These are phyloP conservation scores for Davidsoniella eucalypti DNA, from an alignment of 2,329 filamentous ascomycete species.

Conservation along the genomic window DNA sequence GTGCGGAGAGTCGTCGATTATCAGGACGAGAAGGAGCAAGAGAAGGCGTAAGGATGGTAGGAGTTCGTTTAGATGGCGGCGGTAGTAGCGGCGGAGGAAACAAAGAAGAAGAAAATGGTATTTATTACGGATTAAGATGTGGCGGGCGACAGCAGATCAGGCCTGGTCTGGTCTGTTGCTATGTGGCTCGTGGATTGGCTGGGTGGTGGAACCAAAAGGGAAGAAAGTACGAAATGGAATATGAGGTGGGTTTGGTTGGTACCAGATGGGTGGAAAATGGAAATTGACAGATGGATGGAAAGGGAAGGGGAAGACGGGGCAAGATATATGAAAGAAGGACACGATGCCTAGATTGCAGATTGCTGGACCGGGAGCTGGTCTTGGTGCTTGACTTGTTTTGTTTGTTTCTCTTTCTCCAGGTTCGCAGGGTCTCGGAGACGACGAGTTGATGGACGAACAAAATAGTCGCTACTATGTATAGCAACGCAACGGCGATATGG, in stretches of 20 bases:
- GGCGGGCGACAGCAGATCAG: too few species aligned
- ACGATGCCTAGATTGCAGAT: constrained; percentile 9
- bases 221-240: constrained; percentile 4
- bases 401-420: not conserved
- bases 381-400: not conserved
- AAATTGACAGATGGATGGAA: not conserved
- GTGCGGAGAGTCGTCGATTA: not conserved
- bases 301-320: not conserved
- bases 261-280: not conserved
- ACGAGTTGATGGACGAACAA: not conserved
- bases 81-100: too few species aligned
- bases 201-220: not conserved
- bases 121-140: too few species aligned
- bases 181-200: not conserved
- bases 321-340: constrained; percentile 9
- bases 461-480: too few species aligned
- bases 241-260: not conserved
- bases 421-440: constrained; percentile 10
- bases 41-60: not conserved
- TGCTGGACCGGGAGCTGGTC: too few species aligned
- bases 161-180: not conserved
- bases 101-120: too few species aligned
- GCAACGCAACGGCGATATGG: not conserved
- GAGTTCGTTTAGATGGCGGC: too few species aligned
- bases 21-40: not conserved